Conservation (phyloP, 192 early-diverging fungal genomes). For the Coemansia aciculifera region DNA sequence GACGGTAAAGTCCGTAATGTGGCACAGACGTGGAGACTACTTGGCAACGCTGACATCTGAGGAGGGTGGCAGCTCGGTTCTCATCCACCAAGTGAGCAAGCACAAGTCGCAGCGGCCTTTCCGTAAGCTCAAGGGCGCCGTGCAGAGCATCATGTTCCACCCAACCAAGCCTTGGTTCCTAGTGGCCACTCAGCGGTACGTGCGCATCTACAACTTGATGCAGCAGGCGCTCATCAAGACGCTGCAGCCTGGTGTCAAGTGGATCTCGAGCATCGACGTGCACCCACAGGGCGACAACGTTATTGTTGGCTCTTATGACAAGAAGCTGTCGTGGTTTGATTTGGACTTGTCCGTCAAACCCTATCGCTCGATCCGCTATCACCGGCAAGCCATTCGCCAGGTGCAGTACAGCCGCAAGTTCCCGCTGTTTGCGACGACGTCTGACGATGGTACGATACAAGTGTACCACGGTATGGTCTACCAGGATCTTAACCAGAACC, state of each 20-base stretch:
- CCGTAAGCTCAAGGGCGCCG: slow-evolving; percentile 81
- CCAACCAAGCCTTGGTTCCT: slow-evolving; percentile 90
- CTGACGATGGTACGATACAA: slow-evolving; percentile 92
- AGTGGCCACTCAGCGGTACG: slow-evolving; percentile 91
- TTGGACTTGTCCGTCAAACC: slow-evolving; percentile 90
- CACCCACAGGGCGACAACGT: slow-evolving; percentile 96
- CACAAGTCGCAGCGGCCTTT: slow-evolving; percentile 90
- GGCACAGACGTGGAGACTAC: slow-evolving; percentile 98
- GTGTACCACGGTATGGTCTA: slow-evolving; percentile 99
- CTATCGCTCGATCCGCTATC: slow-evolving; percentile 90
- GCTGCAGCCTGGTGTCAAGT: slow-evolving; percentile 83
- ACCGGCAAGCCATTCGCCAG: slow-evolving; percentile 84
- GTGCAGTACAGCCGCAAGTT: slow-evolving; percentile 83
- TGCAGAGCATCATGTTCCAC: slow-evolving; percentile 91
- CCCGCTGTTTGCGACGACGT: slow-evolving; percentile 90
- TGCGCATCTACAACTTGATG: slow-evolving; percentile 91
- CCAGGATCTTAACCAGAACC: slow-evolving; percentile 92
- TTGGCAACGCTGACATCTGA: slow-evolving; percentile 84
- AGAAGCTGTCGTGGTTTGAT: slow-evolving; percentile 96
- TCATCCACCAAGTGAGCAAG: slow-evolving; percentile 91
- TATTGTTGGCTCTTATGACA: slow-evolving; percentile 94
- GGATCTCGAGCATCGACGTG: slow-evolving; percentile 94
- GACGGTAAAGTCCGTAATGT: slow-evolving; percentile 77
- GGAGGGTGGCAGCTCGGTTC: slow-evolving; percentile 67
- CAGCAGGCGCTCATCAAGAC: slow-evolving; percentile 84